Base-by-base conservation (phyloP, 1,284 basidiomycete species). In the Marasmius oreades region DNA sequence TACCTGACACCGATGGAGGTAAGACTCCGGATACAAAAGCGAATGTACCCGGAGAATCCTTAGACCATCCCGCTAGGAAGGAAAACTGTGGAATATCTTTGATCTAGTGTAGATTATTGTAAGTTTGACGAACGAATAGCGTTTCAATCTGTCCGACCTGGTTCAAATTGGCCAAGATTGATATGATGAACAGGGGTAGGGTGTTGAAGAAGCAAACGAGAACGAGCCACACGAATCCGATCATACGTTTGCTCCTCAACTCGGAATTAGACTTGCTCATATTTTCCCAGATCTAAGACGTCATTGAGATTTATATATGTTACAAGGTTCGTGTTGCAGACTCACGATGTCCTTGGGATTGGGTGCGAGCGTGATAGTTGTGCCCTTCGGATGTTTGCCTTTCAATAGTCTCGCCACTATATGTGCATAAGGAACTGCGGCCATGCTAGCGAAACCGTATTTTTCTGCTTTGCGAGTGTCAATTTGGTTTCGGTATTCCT, bases 361-460 rank as follows among this genome's bases (percentile, higher is more conserved):
- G 0, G 92, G 92, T 1, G 92, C 92, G 48, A 93, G 73, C 14
- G 76, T 70, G 53, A 94, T 84, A 8, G 75, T 74, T 0, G 90
- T 83, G 7, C 90, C 89, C 64, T 88, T 88, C 4, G 88, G 84
- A 61, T 80, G 81, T 67, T 93, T 93, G 57, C 73, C 73, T 44
- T 73, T 70, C 42, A 94, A 75, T 60, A 86, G 74, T 62, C 85
- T 84, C 2, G 89, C 91, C 12, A 93, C 92, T 47, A 90, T 80
- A 64, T 95, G 92, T 0, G 95, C 93, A 65, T 94, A 95, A 0
- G 92, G 88, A 10, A 97, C 90, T 0, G 93, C 88, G 52, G 92
- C 93, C 85, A 97, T 91, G 22, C 92, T 94, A 2, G 94, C 93
- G 69, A 96, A 96, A 14, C 93, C 95, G 70, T 95, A 96, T 67